A percentile compares a stretch with the other conserved stretches of the same genome.
Evolutionary conservation across 2,329 filamentous ascomycete genomes (phyloP).

Genomic region (Epicoccum sorghinum): DNA sequence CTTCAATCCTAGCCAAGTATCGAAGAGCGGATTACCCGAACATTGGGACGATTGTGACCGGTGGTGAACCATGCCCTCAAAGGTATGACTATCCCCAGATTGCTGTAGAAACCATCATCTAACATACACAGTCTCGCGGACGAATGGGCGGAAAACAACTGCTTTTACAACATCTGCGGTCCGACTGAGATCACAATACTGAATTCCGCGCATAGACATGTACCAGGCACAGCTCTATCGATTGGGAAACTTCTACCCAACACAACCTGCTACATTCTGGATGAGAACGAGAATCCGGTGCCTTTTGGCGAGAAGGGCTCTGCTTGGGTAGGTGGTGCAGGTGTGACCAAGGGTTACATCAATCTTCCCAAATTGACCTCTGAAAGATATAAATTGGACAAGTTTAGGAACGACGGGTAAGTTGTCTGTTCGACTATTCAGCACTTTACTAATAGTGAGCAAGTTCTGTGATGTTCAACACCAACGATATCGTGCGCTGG

Average conservation of each 20-base stretch:
- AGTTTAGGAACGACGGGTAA: constrained; percentile 60
- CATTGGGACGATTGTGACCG: constrained; percentile 60
- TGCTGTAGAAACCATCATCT: no score
- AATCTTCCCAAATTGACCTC: constrained; percentile 59
- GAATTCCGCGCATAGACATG: constrained; percentile 62
- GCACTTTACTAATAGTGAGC: neutral
- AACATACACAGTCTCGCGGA: constrained; percentile 56
- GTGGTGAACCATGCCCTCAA: constrained; percentile 60
- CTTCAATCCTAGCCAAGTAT: constrained; percentile 61
- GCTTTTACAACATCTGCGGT: constrained; percentile 61
- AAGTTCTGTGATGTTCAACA: constrained; percentile 62
- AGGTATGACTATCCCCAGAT: constrained; percentile 34
- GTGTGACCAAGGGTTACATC: constrained; percentile 63
- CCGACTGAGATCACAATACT: constrained; percentile 67
- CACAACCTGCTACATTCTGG: constrained; percentile 62
- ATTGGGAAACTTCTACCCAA: constrained; percentile 65
- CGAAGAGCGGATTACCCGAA: constrained; percentile 56
- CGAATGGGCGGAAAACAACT: constrained; percentile 57
- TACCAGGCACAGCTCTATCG: constrained; percentile 54
- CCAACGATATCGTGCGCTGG: constrained; percentile 65
- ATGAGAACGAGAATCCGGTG: constrained; percentile 55
- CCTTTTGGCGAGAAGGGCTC: constrained; percentile 56
- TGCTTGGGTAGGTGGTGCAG: constrained; percentile 64
- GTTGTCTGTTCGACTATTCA: neutral
- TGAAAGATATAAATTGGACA: constrained; percentile 58